These are phyloP conservation scores for Saturnispora hagleri DNA, from an alignment of 805 yeast genomes.

Conservation along the genomic window DNA sequence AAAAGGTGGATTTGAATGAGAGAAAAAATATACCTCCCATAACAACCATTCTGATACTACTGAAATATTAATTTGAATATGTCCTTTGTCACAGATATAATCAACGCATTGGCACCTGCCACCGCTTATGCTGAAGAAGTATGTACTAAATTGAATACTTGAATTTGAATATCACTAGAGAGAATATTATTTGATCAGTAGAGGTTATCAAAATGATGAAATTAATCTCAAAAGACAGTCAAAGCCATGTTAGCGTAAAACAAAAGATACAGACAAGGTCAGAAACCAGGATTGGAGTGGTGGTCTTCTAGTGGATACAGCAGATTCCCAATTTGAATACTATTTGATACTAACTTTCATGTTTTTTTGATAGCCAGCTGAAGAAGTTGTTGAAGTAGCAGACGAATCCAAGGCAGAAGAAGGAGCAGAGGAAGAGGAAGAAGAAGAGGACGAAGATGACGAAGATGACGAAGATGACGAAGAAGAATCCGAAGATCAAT, in stretches of 20 bases:
- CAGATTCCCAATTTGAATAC: no score
- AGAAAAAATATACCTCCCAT: not conserved
- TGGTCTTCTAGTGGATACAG: no score
- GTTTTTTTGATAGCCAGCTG: constrained; percentile 20
- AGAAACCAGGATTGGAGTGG: no score
- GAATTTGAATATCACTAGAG: no score
- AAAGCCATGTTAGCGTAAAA: no score
- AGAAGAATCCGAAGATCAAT: constrained; percentile 58
- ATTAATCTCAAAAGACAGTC: not conserved
- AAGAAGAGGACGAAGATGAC: constrained; percentile 31
- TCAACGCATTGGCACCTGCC: constrained; percentile 72
- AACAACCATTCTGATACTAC: not conserved
- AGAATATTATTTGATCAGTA: not conserved
- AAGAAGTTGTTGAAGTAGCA: constrained; percentile 27
- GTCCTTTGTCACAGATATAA: constrained; percentile 57
- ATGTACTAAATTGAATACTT: constrained; percentile 8
- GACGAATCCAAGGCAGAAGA: constrained; percentile 61
- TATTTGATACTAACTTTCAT: not conserved
- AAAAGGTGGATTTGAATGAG: not conserved
- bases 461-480: constrained; percentile 36
- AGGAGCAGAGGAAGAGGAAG: constrained; percentile 28
- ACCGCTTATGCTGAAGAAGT: constrained; percentile 75
- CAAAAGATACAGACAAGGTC: no score
- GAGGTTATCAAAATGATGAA: not conserved
- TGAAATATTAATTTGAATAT: constrained; percentile 11